These are phyloP conservation scores for Wallacemonas collosoma DNA, from an alignment of 208 protist genomes.

Conservation along the genomic window DNA sequence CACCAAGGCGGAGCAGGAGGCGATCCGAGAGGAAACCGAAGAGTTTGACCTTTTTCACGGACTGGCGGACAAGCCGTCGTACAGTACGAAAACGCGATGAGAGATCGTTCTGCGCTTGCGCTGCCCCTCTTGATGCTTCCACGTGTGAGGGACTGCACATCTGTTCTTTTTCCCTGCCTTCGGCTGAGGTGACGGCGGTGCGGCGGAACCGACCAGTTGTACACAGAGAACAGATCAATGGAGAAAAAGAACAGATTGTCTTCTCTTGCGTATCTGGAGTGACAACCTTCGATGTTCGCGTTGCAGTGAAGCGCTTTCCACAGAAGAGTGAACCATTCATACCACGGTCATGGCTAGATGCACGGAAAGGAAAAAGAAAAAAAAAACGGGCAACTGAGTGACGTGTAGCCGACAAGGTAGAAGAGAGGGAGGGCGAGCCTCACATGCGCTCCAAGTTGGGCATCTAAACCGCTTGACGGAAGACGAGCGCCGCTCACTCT, in stretches of 20 bases:
- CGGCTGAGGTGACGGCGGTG: background rate
- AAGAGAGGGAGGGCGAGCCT: no score
- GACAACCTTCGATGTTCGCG: no score
- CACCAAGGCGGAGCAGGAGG: constrained; percentile 79
- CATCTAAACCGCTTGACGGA: no score
- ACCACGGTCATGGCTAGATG: no score
- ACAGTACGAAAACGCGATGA: constrained; percentile 27
- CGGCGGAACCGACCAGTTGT: no score
- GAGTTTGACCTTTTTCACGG: constrained; percentile 90
- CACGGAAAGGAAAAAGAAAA: background rate
- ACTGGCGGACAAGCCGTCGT: constrained; percentile 73
- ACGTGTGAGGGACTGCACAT: background rate
- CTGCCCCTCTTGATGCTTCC: background rate
- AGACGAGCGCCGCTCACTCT: no score
- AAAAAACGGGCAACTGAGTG: background rate
- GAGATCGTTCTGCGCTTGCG: background rate
- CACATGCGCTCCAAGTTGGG: no score
- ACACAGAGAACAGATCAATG: no score
- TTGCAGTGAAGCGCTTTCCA: background rate
- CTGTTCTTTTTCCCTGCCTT: background rate
- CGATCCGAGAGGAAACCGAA: constrained; percentile 68
- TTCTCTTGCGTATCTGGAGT: no score
- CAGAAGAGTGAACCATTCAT: background rate
- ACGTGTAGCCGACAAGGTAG: no score
- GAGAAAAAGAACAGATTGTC: no score